phyloP scores from a whole-genome alignment of 257 asterid species.

The Przewalskia tangutica region DNA sequence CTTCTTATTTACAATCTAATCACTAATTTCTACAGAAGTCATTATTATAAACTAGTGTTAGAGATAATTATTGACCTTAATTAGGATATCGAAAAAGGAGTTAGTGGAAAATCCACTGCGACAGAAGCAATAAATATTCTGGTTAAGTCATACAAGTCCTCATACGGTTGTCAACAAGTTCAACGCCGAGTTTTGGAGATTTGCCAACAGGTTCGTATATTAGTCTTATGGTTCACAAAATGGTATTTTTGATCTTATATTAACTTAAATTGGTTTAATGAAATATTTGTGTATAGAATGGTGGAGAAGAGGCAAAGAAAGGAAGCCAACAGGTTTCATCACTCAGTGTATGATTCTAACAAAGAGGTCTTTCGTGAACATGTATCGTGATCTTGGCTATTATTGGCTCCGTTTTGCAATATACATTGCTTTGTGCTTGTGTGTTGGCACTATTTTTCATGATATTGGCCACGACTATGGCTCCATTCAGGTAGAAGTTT shows the following conservation, averaged over 20 bases:
- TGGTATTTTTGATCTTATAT: too few relatives aligned
- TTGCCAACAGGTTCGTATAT: slow-evolving; percentile 21
- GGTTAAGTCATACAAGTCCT: slow-evolving; percentile 35
- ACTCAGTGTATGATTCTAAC: slow-evolving; percentile 44
- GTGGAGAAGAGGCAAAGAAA: slow-evolving; percentile 16
- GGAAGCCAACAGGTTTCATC: slow-evolving; percentile 33
- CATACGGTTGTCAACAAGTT: slow-evolving; percentile 30
- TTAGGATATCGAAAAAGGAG: slow-evolving; percentile 56
- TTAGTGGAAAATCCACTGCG: slow-evolving; percentile 18
- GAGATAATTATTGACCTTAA: not conserved
- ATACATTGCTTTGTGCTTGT: slow-evolving; percentile 36
- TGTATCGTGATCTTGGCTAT: slow-evolving; percentile 57
- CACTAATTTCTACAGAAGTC: not conserved
- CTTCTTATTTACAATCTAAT: not conserved
- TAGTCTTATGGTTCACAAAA: too few relatives aligned
- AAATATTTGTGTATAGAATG: slow-evolving; percentile 16
- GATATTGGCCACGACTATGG: slow-evolving; percentile 37
- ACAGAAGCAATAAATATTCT: slow-evolving; percentile 33
- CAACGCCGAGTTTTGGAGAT: slow-evolving; percentile 23
- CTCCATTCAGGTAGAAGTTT: slow-evolving; percentile 54
- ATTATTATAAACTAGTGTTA: too few relatives aligned
- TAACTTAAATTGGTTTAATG: too few relatives aligned
- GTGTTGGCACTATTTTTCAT: slow-evolving; percentile 43
- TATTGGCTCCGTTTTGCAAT: slow-evolving; percentile 58
- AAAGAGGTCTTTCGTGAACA: slow-evolving; percentile 45